These are phyloP conservation scores for Nigrospora oryzae DNA, from an alignment of 2,329 filamentous ascomycete species.

Conservation along the genomic window DNA sequence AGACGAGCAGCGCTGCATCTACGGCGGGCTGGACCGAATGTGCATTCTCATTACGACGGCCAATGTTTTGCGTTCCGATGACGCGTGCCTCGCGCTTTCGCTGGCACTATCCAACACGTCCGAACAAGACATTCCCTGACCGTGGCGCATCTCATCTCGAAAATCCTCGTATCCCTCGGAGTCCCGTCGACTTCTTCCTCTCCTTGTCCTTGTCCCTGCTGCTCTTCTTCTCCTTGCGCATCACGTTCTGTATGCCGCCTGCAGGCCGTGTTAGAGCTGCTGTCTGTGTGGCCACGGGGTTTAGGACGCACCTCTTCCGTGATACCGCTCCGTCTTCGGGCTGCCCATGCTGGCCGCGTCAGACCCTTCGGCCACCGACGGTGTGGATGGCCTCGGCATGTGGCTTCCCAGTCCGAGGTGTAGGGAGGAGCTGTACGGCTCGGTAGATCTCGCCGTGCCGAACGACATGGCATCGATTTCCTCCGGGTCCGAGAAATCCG, in stretches of 20 bases:
- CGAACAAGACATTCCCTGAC: no score
- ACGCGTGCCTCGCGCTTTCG: no score
- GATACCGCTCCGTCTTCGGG: constrained; percentile 31
- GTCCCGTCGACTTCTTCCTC: constrained; percentile 25
- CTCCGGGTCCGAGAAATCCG: constrained; percentile 35
- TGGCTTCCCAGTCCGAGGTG: constrained; percentile 9
- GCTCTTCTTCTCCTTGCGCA: constrained; percentile 36
- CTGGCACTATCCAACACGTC: no score
- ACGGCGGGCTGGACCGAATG: no score
- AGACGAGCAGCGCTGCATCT: no score
- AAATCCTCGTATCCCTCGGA: constrained; percentile 29
- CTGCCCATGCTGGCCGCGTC: constrained; percentile 14
- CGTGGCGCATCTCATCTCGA: background rate
- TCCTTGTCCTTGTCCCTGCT: constrained; percentile 36
- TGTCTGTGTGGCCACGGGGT: constrained; percentile 22
- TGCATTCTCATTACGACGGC: no score
- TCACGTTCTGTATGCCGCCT: constrained; percentile 39
- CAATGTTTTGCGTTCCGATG: no score
- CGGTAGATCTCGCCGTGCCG: constrained; percentile 34
- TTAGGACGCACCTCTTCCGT: constrained; percentile 33
- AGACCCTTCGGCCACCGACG: constrained; percentile 23
- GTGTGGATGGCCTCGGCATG: constrained; percentile 26
- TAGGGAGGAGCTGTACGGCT: constrained; percentile 19
- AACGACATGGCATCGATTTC: constrained; percentile 30
- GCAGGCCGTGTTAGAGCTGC: constrained; percentile 7